These are phyloP conservation scores for Backusella sp. DNA, from an alignment of 192 early-diverging fungal genomes.

Conservation along the genomic window DNA sequence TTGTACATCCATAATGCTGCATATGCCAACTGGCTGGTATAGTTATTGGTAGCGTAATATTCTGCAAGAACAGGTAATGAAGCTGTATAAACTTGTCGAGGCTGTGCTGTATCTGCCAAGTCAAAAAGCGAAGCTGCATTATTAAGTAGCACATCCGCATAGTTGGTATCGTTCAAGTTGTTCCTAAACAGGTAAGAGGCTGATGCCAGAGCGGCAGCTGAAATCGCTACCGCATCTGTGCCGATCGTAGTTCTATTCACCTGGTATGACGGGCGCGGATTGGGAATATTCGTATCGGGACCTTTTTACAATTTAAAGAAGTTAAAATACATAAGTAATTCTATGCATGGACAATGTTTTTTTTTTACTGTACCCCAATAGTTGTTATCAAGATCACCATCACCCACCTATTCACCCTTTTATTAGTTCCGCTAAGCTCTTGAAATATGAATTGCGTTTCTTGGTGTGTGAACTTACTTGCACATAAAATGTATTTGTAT, in stretches of 20 bases:
- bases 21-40: constrained; percentile 49
- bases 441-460: neutral
- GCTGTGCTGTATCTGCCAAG: constrained; percentile 49
- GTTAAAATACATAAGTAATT: neutral
- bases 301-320: constrained; percentile 16
- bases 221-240: constrained; percentile 53
- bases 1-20: constrained; percentile 58
- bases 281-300: constrained; percentile 41
- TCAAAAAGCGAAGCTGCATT: constrained; percentile 45
- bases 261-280: constrained; percentile 49
- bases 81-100: constrained; percentile 41
- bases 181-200: constrained; percentile 52
- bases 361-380: constrained; percentile 52
- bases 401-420: constrained; percentile 34
- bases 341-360: neutral
- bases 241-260: constrained; percentile 47
- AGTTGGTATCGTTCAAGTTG: constrained; percentile 45
- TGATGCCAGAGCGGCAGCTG: constrained; percentile 56
- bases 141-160: constrained; percentile 39
- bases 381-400: constrained; percentile 47
- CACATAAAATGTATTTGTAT: constrained; percentile 48
- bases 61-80: constrained; percentile 36
- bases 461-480: constrained; percentile 30
- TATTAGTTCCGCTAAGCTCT: neutral
- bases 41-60: constrained; percentile 44